Evolutionary conservation across 192 early-diverging fungal genomes (phyloP).

Genomic region (Linnemannia zychae): DNA sequence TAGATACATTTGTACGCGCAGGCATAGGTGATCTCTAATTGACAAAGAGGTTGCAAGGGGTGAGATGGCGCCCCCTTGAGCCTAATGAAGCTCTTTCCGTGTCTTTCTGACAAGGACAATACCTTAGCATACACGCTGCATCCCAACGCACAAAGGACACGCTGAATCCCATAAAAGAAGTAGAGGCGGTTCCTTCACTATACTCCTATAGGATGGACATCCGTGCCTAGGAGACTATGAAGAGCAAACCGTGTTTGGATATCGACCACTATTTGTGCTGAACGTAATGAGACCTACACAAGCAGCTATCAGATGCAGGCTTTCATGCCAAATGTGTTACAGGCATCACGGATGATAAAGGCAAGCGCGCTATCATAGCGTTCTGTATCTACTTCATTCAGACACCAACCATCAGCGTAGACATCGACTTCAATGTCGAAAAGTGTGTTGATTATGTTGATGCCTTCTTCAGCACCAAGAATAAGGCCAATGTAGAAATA

Average conservation of each 20-base stretch:
- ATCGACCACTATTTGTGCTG: slow-evolving; percentile 21
- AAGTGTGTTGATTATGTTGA: slow-evolving; percentile 24
- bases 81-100: not conserved
- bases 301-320: not conserved
- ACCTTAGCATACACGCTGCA: too few relatives aligned
- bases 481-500: slow-evolving; percentile 18
- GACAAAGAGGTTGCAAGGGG: not conserved
- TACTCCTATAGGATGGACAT: too few relatives aligned
- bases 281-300: slow-evolving; percentile 24
- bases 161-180: too few relatives aligned
- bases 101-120: too few relatives aligned
- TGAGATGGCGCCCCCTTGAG: too few relatives aligned
- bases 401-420: slow-evolving; percentile 18
- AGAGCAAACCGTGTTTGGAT: slow-evolving; percentile 25
- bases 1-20: not conserved
- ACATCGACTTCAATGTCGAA: slow-evolving; percentile 19
- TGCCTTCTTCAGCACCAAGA: slow-evolving; percentile 26
- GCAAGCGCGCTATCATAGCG: slow-evolving; percentile 22
- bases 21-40: not conserved
- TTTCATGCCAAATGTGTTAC: slow-evolving; percentile 19
- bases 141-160: too few relatives aligned
- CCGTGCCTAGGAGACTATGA: too few relatives aligned
- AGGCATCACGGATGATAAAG: not conserved
- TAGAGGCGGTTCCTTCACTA: too few relatives aligned
- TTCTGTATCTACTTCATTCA: slow-evolving; percentile 26